Conservation (phyloP, 2,329 filamentous ascomycete species). For the Epichloe sp. region DNA sequence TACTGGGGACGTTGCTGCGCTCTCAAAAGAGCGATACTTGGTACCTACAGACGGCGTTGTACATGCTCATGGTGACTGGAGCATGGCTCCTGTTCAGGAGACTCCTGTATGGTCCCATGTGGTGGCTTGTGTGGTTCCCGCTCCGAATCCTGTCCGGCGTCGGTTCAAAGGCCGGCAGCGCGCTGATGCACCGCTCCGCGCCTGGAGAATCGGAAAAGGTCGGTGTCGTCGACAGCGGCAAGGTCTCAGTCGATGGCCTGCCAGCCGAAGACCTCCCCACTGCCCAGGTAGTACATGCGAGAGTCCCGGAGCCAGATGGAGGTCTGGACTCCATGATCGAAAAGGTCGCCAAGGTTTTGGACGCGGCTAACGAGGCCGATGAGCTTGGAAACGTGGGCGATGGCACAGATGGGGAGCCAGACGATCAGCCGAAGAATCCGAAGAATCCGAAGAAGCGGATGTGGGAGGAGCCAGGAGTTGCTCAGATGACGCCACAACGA, state of each 20-base stretch:
- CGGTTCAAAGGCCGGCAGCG: conserved; percentile 40
- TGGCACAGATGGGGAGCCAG: conserved; percentile 6
- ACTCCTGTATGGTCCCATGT: conserved; percentile 75
- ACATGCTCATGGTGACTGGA: conserved; percentile 64
- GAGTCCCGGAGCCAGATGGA: conserved; percentile 7
- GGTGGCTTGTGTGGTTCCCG: conserved; percentile 80
- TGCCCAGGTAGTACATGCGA: conserved; percentile 27
- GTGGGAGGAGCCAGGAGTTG: conserved; percentile 14
- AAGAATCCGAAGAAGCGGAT: conserved; percentile 18
- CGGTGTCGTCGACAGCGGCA: conserved; percentile 15
- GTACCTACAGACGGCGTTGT: conserved; percentile 88
- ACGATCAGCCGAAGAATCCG: conserved; percentile 8
- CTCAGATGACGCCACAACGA: conserved; percentile 10
- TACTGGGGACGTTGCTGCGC: conserved; percentile 66
- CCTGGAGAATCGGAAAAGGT: conserved; percentile 13
- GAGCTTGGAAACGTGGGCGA: conserved; percentile 13
- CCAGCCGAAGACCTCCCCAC: conserved; percentile 34
- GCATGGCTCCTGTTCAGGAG: conserved; percentile 78
- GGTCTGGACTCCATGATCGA: conserved; percentile 31
- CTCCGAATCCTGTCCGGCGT: conserved; percentile 53
- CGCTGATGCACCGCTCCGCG: conserved; percentile 27
- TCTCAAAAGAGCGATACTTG: conserved; percentile 96
- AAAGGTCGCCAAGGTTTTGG: conserved; percentile 41
- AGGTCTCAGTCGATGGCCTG: conserved; percentile 20
- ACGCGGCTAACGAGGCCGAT: conserved; percentile 25